A percentile compares a stretch with the other conserved stretches of the same genome.
phyloP scores from a whole-genome alignment of 768 basidiomycete genomes.

The Trametes coccinea region DNA sequence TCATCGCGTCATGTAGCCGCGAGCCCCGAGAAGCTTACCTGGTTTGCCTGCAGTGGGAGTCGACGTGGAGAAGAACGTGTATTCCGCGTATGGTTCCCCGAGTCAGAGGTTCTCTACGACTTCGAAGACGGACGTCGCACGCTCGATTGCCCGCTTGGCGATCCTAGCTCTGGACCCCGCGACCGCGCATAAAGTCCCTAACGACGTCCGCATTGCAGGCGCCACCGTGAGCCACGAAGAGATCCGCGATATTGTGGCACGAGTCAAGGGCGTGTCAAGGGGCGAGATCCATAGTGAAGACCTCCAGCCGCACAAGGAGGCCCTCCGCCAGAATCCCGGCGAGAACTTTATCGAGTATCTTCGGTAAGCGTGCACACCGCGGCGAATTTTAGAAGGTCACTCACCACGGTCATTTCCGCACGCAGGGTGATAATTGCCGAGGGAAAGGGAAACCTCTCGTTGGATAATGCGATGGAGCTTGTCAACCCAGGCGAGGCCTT shows the following conservation, averaged over 20 bases:
- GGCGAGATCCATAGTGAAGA: slow-evolving; percentile 20
- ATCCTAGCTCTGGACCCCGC: slow-evolving; percentile 20
- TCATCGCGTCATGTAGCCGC: background rate
- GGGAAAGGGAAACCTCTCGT: slow-evolving; percentile 24
- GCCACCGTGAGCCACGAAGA: slow-evolving; percentile 16
- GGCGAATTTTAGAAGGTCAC: background rate
- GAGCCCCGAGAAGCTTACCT: background rate
- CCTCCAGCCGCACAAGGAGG: slow-evolving; percentile 15
- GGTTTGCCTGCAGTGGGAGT: slow-evolving; percentile 23
- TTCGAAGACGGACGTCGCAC: slow-evolving; percentile 23
- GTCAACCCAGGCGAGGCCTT: slow-evolving; percentile 23
- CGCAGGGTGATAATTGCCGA: slow-evolving; percentile 23
- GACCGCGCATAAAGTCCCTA: slow-evolving; percentile 20
- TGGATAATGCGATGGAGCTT: slow-evolving; percentile 24
- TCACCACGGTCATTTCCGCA: background rate
- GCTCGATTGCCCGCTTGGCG: slow-evolving; percentile 22
- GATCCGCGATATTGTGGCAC: slow-evolving; percentile 11
- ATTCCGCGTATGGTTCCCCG: slow-evolving; percentile 24
- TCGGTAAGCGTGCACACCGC: slow-evolving; percentile 2
- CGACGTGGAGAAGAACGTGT: slow-evolving; percentile 21
- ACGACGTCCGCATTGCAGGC: slow-evolving; percentile 25
- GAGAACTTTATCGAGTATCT: slow-evolving; percentile 10
- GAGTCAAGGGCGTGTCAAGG: slow-evolving; percentile 14
- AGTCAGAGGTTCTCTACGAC: slow-evolving; percentile 16
- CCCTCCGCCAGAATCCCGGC: slow-evolving; percentile 13